A percentile compares a stretch with the other conserved stretches of the same genome.
Evolutionary conservation across 2,329 filamentous ascomycete genomes (phyloP).

Genomic region (Juglanconis oblonga): DNA sequence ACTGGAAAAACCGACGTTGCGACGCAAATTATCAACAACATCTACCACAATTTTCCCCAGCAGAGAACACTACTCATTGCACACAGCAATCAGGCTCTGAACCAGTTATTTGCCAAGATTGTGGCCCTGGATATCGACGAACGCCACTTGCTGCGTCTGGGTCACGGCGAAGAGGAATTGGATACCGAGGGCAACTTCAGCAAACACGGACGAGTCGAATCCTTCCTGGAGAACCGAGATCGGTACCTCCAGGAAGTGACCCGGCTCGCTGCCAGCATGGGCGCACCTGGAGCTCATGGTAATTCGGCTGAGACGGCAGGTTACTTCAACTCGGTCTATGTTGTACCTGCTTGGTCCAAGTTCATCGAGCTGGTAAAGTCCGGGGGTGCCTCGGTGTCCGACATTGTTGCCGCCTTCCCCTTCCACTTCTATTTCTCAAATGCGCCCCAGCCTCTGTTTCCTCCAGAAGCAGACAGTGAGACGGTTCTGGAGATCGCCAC

Average conservation of each 20-base stretch:
- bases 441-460: constrained; percentile 82
- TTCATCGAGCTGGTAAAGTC: constrained; percentile 67
- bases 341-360: constrained; percentile 83
- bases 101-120: constrained; percentile 97
- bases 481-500: constrained; percentile 71
- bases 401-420: constrained; percentile 74
- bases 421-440: constrained; percentile 86
- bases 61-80: constrained; percentile 91
- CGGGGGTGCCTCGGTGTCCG: constrained; percentile 52
- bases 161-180: constrained; percentile 93
- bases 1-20: constrained; percentile 99
- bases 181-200: constrained; percentile 84
- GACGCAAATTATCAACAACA: constrained; percentile 97
- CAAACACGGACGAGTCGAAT: constrained; percentile 92
- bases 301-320: constrained; percentile 95
- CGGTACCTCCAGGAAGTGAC: constrained; percentile 79
- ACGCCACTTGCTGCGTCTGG: constrained; percentile 85
- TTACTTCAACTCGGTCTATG: constrained; percentile 92
- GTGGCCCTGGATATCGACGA: constrained; percentile 94
- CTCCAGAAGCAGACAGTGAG: constrained; percentile 61
- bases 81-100: constrained; percentile 96
- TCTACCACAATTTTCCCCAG: constrained; percentile 95
- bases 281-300: constrained; percentile 88
- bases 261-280: constrained; percentile 79
- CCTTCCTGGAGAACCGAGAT: constrained; percentile 84